Conservation (phyloP, 345 rosid genomes). For the Noccaea bulbosa region DNA sequence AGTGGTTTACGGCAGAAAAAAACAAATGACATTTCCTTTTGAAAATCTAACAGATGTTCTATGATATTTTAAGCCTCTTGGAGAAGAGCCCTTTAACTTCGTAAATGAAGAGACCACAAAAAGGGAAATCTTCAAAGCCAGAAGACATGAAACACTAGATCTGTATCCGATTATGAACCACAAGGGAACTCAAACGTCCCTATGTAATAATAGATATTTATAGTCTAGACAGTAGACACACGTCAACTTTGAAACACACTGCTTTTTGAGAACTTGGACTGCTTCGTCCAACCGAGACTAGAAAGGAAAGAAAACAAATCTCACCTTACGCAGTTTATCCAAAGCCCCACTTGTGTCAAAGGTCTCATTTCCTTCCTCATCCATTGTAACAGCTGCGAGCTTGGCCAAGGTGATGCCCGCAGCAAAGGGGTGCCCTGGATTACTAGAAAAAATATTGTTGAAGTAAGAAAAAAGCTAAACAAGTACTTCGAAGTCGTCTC, state of each 20-base stretch:
- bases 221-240: slow-evolving; percentile 26
- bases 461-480: slow-evolving; percentile 38
- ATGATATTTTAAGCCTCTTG: slow-evolving; percentile 23
- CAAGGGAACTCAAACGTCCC: slow-evolving; percentile 12
- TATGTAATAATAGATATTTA: slow-evolving; percentile 4
- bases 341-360: slow-evolving; percentile 98
- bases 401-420: slow-evolving; percentile 93
- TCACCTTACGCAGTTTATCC: slow-evolving; percentile 92
- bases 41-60: slow-evolving; percentile 12
- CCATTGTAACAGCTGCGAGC: slow-evolving; percentile 98
- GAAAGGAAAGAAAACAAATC: slow-evolving; percentile 40
- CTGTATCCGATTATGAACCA: slow-evolving; percentile 25
- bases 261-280: slow-evolving; percentile 27
- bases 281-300: slow-evolving; percentile 24
- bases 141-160: slow-evolving; percentile 16
- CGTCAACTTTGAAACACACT: slow-evolving; percentile 15
- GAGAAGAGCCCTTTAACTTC: slow-evolving; percentile 27
- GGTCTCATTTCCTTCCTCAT: slow-evolving; percentile 95
- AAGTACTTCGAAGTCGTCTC: slow-evolving; percentile 33
- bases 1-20: neutral
- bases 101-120: slow-evolving; percentile 9
- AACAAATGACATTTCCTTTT: neutral
- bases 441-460: slow-evolving; percentile 55
- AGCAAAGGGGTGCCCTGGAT: slow-evolving; percentile 85
- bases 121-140: slow-evolving; percentile 1